These are phyloP conservation scores for Pelargonium australe DNA, from an alignment of 441 rosid species.

Conservation along the genomic window DNA sequence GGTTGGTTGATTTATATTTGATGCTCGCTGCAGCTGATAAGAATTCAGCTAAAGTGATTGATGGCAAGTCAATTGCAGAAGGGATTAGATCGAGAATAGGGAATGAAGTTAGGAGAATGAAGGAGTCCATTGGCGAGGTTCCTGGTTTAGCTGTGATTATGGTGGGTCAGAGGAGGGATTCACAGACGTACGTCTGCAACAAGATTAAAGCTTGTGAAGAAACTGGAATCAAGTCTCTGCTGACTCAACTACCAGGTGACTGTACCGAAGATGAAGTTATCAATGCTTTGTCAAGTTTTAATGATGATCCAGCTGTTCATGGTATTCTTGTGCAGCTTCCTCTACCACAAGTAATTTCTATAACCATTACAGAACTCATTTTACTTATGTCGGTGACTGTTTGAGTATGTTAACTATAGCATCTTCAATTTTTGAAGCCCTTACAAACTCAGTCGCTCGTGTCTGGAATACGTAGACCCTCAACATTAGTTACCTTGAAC, in stretches of 20 bases:
- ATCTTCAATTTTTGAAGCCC: slow-evolving; percentile 11
- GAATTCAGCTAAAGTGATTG: slow-evolving; percentile 44
- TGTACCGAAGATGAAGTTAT: slow-evolving; percentile 53
- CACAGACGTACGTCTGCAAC: slow-evolving; percentile 71
- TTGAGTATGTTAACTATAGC: background rate
- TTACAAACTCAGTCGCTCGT: background rate
- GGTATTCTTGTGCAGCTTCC: slow-evolving; percentile 96
- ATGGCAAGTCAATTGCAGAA: slow-evolving; percentile 77
- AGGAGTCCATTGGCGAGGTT: slow-evolving; percentile 50
- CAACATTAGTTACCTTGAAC: background rate
- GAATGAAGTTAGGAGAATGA: slow-evolving; percentile 62
- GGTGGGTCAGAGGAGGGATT: slow-evolving; percentile 80
- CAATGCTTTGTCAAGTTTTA: slow-evolving; percentile 38
- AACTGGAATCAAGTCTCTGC: slow-evolving; percentile 65
- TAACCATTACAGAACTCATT: slow-evolving; percentile 12
- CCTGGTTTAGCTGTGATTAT: slow-evolving; percentile 89
- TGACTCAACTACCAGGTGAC: slow-evolving; percentile 47
- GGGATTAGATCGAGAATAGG: slow-evolving; percentile 56
- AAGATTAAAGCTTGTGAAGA: slow-evolving; percentile 81
- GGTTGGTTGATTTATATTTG: slow-evolving; percentile 20
- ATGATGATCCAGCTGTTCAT: slow-evolving; percentile 60
- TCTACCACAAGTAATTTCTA: slow-evolving; percentile 70
- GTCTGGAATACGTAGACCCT: background rate
- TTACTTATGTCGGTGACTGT: slow-evolving; percentile 5
- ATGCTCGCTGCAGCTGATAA: slow-evolving; percentile 33